These are phyloP conservation scores for Hyphopichia fennica DNA, from an alignment of 1,139 yeast species.

Conservation along the genomic window DNA sequence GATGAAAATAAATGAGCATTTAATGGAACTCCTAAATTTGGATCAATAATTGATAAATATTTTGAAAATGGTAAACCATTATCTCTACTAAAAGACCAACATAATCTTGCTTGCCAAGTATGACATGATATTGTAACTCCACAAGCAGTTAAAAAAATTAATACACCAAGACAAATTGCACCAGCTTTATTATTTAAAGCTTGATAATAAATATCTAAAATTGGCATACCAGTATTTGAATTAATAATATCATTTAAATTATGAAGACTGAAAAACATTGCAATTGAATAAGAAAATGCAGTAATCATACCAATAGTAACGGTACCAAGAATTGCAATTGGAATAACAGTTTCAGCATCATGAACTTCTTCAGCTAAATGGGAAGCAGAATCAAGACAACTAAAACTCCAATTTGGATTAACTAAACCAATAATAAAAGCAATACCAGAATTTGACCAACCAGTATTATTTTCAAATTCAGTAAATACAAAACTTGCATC, in stretches of 20 bases:
- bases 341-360: constrained; percentile 59
- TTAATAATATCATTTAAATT: constrained; percentile 47
- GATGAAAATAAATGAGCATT: constrained; percentile 46
- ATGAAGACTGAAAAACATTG: constrained; percentile 62
- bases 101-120: constrained; percentile 73
- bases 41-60: constrained; percentile 41
- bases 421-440: constrained; percentile 61
- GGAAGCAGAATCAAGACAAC: constrained; percentile 69
- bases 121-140: constrained; percentile 74
- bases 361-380: constrained; percentile 70
- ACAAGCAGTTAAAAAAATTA: constrained; percentile 60
- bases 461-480: constrained; percentile 38
- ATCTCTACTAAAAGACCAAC: constrained; percentile 81
- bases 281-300: constrained; percentile 56
- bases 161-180: constrained; percentile 57
- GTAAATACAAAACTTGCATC: constrained; percentile 39
- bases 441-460: constrained; percentile 42
- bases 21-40: constrained; percentile 43
- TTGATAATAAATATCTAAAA: constrained; percentile 61
- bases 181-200: constrained; percentile 56
- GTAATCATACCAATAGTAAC: constrained; percentile 67
- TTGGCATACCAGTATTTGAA: constrained; percentile 60
- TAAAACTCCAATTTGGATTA: constrained; percentile 69
- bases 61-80: constrained; percentile 47
- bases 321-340: constrained; percentile 63